A percentile compares a stretch with the other conserved stretches of the same genome.
phyloP scores from a whole-genome alignment of 441 rosid species.

The Jatropha multifida region DNA sequence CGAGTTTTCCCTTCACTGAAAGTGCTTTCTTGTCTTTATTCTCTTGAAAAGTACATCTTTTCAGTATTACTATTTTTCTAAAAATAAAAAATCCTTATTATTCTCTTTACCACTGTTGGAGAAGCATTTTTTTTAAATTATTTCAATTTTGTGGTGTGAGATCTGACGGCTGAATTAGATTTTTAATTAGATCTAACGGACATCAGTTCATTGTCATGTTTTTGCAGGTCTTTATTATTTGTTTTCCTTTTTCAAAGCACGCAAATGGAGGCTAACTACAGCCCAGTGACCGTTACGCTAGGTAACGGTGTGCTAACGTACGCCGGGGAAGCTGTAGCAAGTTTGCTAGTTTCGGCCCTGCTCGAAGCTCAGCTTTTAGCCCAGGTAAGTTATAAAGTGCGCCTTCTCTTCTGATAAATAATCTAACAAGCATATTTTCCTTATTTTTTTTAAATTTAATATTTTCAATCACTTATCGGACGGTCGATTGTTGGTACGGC shows the following conservation, averaged over 20 bases:
- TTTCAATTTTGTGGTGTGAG: conserved; percentile 1
- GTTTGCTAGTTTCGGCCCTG: conserved; percentile 43
- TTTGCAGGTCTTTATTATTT: conserved; percentile 23
- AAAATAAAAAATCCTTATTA: neutral
- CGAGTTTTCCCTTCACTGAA: conserved; percentile 11
- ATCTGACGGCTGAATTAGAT: conserved; percentile 31
- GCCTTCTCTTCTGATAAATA: neutral
- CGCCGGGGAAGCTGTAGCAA: conserved; percentile 47
- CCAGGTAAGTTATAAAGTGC: conserved; percentile 33
- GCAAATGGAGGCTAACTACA: conserved; percentile 36
- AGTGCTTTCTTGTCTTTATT: conserved; percentile 14
- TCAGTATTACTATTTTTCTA: neutral
- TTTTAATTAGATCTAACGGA: conserved; percentile 38
- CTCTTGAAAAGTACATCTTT: neutral
- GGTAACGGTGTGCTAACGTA: conserved; percentile 40
- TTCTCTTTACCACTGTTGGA: conserved; percentile 5
- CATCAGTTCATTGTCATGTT: neutral
- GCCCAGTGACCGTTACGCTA: conserved; percentile 35
- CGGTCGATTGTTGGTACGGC: neutral
- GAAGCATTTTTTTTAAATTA: neutral
- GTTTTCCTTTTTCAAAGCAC: neutral
- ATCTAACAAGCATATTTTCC: conserved; percentile 6
- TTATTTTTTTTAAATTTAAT: neutral
- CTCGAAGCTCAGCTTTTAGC: conserved; percentile 35
- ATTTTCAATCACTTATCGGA: neutral